A percentile compares a stretch with the other conserved stretches of the same genome.
Conservation (phyloP, 495 filamentous ascomycete genomes). For the Xylaria castorea region DNA sequence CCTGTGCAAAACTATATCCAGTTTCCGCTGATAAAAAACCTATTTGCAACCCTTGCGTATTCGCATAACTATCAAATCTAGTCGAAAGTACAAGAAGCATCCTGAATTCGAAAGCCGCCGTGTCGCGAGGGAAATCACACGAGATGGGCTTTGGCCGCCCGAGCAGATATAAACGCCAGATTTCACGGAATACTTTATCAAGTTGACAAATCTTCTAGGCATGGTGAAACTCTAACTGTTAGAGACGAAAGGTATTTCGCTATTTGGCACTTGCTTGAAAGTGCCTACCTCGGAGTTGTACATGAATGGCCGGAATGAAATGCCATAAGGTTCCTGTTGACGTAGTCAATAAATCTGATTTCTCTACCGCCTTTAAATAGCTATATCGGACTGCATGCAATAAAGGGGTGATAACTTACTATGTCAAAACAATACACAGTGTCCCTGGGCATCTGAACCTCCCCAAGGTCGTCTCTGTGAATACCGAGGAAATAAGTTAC, state of each 20-base stretch:
- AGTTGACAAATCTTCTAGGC: background rate
- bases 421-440: conserved; percentile 76
- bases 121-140: background rate
- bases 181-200: background rate
- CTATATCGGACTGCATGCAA: too few relatives aligned
- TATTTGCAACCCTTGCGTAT: background rate
- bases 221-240: background rate
- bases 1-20: background rate
- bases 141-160: background rate
- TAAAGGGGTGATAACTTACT: background rate
- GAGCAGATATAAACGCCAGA: background rate
- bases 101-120: background rate
- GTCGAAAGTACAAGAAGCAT: background rate
- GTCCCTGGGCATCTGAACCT: conserved; percentile 78
- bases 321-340: conserved; percentile 18
- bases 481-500: conserved; percentile 83
- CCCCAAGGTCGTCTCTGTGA: conserved; percentile 74
- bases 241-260: conserved; percentile 21
- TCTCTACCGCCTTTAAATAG: background rate
- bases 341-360: background rate
- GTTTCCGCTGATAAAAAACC: background rate
- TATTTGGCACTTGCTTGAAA: conserved; percentile 19
- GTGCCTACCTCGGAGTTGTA: conserved; percentile 14
- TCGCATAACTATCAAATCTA: background rate
- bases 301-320: conserved; percentile 14